Evolutionary conservation across 306 rosid species (phyloP).

Genomic region (Castanea crenata): DNA sequence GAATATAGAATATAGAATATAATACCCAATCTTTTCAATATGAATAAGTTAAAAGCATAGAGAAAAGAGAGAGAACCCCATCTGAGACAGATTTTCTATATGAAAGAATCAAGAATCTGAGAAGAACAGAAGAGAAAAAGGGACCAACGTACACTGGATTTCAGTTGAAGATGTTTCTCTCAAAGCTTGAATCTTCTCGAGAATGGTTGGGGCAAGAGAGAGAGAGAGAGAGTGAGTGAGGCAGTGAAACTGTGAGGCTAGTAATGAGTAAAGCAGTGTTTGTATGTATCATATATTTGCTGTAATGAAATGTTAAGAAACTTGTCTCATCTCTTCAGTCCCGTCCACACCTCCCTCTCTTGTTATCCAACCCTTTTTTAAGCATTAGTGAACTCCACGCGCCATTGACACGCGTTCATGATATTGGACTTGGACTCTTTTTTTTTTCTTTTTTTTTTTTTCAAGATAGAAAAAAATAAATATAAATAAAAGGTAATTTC

Average conservation of each 20-base stretch:
- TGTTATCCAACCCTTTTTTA: constrained; percentile 30
- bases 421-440: no score
- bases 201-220: neutral
- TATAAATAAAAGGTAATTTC: no score
- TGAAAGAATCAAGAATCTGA: neutral
- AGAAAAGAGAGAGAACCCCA: neutral
- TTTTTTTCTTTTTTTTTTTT: no score
- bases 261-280: neutral
- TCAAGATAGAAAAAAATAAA: no score
- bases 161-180: neutral
- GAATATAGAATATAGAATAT: no score
- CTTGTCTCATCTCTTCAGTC: neutral
- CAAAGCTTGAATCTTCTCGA: neutral
- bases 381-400: neutral
- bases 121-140: neutral
- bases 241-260: neutral
- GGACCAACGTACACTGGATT: constrained; percentile 10
- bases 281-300: neutral
- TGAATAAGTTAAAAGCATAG: neutral
- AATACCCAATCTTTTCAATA: neutral
- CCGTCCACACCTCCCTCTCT: constrained; percentile 24
- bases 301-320: neutral
- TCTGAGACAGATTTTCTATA: neutral
- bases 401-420: neutral
- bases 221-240: neutral